Base-by-base conservation (phyloP, 306 rosid species). In the Acacia melanoxylon region DNA sequence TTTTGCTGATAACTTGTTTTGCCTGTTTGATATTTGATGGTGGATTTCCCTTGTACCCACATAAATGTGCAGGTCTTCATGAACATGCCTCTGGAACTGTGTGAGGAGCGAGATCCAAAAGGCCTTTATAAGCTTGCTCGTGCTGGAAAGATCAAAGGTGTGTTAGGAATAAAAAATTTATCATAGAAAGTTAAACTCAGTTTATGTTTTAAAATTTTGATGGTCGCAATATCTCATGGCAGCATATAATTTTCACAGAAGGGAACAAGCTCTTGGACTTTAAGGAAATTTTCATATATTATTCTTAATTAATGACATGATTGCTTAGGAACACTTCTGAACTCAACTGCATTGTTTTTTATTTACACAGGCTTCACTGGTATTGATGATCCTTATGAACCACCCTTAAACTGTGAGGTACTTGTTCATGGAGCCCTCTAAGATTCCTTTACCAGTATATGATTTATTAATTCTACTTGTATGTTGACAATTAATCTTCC, bases 71-170 rank as follows among this genome's bases (percentile, higher is more conserved):
- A 93, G 98, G 92, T 93, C 70, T 93, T 83, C 93, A 90, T 93
- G 98, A 88, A 91, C 89, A 86, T 90, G 93, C 94, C 98, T 80
- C 80, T 93, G 15, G 86, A 87, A 49, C 80, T 93, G 84, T 93
- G 98, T 17, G 98, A 93, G 88, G 76, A 86, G 68, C 87, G 98
- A 73, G 98, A 93, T 83, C 88, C 94, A 70, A 93, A 93, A 80
- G 98, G 98, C 79, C 98, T 93, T 82, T 93, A 93, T 80, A 91
- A 93, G 89, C 97, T 93, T 80, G 98, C 98, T 73, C 98, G 98
- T 42, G 91, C 88, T 0, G 98, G 98, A 79, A 91, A 93, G 84
- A 91, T 93, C 86, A 90, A 87, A 90, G 94, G 97, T 93, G 59
- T 48, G 94, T 93, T 93, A 59, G 73, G 73, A 51, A 5, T 45